Base-by-base conservation (phyloP, 805 yeast genomes). In the Yamadazyma ubonensis region DNA sequence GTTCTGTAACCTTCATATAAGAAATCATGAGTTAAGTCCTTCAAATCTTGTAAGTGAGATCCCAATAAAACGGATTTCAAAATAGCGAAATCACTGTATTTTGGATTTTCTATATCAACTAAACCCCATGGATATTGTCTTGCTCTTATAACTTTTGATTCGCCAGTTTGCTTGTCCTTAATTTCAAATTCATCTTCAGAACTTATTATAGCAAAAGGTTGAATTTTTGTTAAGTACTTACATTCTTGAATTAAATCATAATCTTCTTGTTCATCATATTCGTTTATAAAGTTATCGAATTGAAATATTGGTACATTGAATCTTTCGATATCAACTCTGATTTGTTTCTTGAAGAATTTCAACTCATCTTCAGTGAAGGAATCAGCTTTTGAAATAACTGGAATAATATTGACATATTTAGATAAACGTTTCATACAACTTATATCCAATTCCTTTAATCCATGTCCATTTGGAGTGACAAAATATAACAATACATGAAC, bases 301-400 rank as follows among this genome's bases (percentile, higher is more conserved):
- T 83, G 81, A 65, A 81, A 91, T 32, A 81, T 70, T 18, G 95
- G 95, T 11, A 86, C 81, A 58, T 78, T 82, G 54, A 70, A 80
- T 46, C 73, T 73, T 51, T 80, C 82, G 45, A 86, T 74, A 59
- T 86, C 93, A 36, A 66, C 63, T 51, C 70, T 61, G 46, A 86
- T 71, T 45, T 75, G 79, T 50, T 73, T 65, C 57, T 83, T 84
- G 61, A 84, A 85, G 27, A 59, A 63, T 32, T 54, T 53, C 50
- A 85, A 67, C 59, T 90, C 96, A 2, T 73, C 58, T 16, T 71
- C 71, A 0, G 95, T 86, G 50, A 87, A 69, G 2, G 87, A 71
- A 58, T 90, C 97, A 2, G 95, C 81, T 53, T 86, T 83, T 26
- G 86, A 77, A 42, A 90, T 76, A 18, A 89, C 80, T 2, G 97